phyloP scores from a whole-genome alignment of 2,329 filamentous ascomycete species.

The Claviceps fusiformis region DNA sequence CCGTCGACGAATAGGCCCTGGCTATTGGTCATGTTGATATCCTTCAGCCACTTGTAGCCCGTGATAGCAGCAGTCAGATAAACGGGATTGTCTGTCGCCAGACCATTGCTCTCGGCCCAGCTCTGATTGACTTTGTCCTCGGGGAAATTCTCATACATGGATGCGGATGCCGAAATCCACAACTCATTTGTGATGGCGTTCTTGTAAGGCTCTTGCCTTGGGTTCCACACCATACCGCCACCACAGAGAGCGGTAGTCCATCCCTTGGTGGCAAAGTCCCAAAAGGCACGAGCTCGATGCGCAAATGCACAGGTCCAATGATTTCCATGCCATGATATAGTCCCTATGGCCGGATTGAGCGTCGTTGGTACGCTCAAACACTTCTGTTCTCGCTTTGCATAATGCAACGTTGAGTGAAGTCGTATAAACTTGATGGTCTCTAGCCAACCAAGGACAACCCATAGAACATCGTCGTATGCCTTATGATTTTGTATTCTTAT shows the following conservation, averaged over 20 bases:
- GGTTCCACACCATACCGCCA: constrained; percentile 88
- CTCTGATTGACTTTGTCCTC: constrained; percentile 64
- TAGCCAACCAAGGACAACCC: constrained; percentile 87
- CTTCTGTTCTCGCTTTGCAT: constrained; percentile 19
- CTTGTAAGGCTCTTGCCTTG: constrained; percentile 69
- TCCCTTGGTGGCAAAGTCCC: constrained; percentile 62
- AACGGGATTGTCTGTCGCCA: constrained; percentile 36
- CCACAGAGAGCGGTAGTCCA: constrained; percentile 74
- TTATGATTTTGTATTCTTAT: constrained; percentile 18
- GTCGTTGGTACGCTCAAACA: constrained; percentile 4
- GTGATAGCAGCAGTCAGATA: constrained; percentile 63
- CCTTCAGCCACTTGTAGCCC: constrained; percentile 68
- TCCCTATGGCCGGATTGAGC: constrained; percentile 10
- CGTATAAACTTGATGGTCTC: constrained; percentile 66
- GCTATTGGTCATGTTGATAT: constrained; percentile 66
- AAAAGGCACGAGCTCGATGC: constrained; percentile 73
- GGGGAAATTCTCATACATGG: constrained; percentile 83
- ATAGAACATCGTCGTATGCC: constrained; percentile 89
- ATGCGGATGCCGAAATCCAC: constrained; percentile 69
- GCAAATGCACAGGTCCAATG: constrained; percentile 67
- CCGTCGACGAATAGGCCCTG: constrained; percentile 73
- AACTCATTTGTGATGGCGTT: constrained; percentile 94
- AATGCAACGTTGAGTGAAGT: constrained; percentile 53
- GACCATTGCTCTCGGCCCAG: constrained; percentile 28
- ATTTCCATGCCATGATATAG: constrained; percentile 57